These are phyloP conservation scores for Fusarium devonianum DNA, from an alignment of 2,329 filamentous ascomycete species.

Conservation along the genomic window DNA sequence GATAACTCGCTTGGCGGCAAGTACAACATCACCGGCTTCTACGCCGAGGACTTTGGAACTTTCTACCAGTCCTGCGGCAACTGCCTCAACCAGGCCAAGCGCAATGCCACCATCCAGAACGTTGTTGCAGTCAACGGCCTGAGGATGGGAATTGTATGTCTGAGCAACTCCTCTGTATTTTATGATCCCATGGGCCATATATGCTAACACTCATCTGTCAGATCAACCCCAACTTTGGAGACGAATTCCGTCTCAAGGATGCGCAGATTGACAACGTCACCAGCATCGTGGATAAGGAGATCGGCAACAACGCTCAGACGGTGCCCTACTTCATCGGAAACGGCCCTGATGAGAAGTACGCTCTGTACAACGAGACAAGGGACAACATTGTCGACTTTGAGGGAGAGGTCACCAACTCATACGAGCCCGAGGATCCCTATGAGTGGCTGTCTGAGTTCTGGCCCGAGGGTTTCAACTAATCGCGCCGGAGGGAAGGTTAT, in stretches of 20 bases:
- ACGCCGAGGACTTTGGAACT: conserved; percentile 41
- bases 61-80: conserved; percentile 44
- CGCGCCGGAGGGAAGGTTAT: too few relatives aligned
- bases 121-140: conserved; percentile 38
- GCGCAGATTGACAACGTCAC: conserved; percentile 38
- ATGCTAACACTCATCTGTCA: neutral
- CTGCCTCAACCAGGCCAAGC: conserved; percentile 41
- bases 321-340: conserved; percentile 39
- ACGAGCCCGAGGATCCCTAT: conserved; percentile 52
- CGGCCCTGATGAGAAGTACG: conserved; percentile 42
- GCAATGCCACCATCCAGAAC: conserved; percentile 42
- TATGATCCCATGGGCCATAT: accelerated
- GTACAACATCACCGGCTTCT: conserved; percentile 45
- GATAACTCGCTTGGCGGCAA: conserved; percentile 43
- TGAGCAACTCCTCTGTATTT: accelerated
- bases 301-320: conserved; percentile 42
- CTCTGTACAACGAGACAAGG: conserved; percentile 40
- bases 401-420: conserved; percentile 30
- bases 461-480: conserved; percentile 40
- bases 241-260: conserved; percentile 42
- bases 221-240: conserved; percentile 44
- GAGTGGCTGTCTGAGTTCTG: conserved; percentile 63
- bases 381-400: conserved; percentile 40
- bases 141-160: conserved; percentile 38
- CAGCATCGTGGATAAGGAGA: conserved; percentile 40